A percentile compares a stretch with the other conserved stretches of the same genome.
phyloP scores from a whole-genome alignment of 768 basidiomycete genomes.

The Dioszegia hungarica region DNA sequence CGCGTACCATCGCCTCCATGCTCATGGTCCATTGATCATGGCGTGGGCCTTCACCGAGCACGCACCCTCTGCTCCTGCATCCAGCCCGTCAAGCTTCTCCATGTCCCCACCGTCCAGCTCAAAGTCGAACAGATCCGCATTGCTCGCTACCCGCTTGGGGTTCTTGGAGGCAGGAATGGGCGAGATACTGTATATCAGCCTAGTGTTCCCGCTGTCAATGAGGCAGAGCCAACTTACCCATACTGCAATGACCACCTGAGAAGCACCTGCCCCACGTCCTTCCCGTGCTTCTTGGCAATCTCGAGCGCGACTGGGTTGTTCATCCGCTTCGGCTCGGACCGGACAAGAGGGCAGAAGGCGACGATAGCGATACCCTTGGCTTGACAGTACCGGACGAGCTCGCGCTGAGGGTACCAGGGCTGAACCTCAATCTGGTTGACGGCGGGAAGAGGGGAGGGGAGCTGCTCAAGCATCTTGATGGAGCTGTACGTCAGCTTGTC shows the following conservation, averaged over 20 bases:
- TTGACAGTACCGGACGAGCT: constrained; percentile 70
- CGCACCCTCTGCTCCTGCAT: constrained; percentile 66
- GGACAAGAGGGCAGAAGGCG: constrained; percentile 43
- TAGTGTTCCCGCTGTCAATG: too few species aligned
- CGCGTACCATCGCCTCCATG: too few species aligned
- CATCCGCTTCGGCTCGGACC: constrained; percentile 55
- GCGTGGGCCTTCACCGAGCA: constrained; percentile 50
- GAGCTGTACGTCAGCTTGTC: constrained; percentile 18
- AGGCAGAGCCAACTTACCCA: constrained; percentile 52
- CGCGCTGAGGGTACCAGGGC: constrained; percentile 65
- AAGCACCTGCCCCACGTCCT: constrained; percentile 51
- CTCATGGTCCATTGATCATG: not conserved
- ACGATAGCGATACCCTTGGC: constrained; percentile 56
- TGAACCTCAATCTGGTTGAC: constrained; percentile 48
- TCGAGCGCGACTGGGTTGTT: constrained; percentile 31
- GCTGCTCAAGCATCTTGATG: constrained; percentile 38
- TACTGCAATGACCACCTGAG: constrained; percentile 54
- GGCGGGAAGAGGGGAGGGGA: constrained; percentile 34
- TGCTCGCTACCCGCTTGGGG: constrained; percentile 58
- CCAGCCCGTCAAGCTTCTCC: constrained; percentile 61
- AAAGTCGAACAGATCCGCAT: constrained; percentile 57
- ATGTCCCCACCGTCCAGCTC: constrained; percentile 66
- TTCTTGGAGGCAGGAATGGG: constrained; percentile 78
- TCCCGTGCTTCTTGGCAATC: constrained; percentile 37
- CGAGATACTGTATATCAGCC: constrained; percentile 58